Base-by-base conservation (phyloP, 192 early-diverging fungal species). In the Mortierella alpina region DNA sequence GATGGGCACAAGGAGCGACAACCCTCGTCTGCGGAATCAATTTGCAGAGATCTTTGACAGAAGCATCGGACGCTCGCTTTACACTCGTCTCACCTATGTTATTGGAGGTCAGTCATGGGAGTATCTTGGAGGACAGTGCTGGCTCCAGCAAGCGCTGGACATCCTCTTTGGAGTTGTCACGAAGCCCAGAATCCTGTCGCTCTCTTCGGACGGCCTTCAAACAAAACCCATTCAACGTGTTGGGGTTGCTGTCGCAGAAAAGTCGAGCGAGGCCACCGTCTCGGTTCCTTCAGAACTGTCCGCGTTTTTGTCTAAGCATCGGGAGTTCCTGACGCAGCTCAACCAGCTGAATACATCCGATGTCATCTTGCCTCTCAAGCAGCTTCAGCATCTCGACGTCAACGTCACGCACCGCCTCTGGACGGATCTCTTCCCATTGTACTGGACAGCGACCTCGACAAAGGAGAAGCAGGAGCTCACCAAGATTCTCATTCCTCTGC, bases 41-140 rank as follows among this genome's bases (percentile, higher is more conserved):
- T 99, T 99, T 82, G 84, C 91, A 20, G 87, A 86, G 2, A 93
- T 96, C 14, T 93, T 98, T 64, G 91, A 98, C 57, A 73, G 90
- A 13, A 95, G 93, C 69, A 88, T 97, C 64, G 87, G 90, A 22
- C 86, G 86, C 7, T 82, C 88, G 1, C 75, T 97, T n/a, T 83
- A 88, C 59, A 86, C 87, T 23, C 86, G 98, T 7, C 84, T 99
- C 14, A 93, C 92, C 48, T 99, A 99, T 71, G 82, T 99, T 22
- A 76, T 99, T 42, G 91, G 91, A 42, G 90, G 94, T 12, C 98
- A 99, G 80, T 98, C 94, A 68, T 99, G 98, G 98, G 97, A 98
- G 57, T 92, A 86, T 59, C 87, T 99, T 12, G 87, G 90, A 0
- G 83, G 85, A 52, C 89, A 91, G 14, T 99, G 96, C 72, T 99